Conservation (phyloP, 305 asterid genomes). For the Solanum aculeatissimum region DNA sequence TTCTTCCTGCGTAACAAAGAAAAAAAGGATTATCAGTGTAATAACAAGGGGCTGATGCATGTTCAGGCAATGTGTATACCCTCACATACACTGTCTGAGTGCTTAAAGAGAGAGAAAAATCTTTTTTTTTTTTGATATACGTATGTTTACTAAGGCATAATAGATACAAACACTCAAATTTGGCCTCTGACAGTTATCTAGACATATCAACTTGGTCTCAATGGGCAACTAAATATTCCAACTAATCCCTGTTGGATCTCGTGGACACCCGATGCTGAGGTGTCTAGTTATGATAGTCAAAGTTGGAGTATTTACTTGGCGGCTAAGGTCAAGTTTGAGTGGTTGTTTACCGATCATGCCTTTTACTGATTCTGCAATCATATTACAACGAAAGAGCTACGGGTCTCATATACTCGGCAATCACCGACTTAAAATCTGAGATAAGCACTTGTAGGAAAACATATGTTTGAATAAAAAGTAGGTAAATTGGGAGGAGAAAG, state of each 20-base stretch:
- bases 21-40: neutral
- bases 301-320: too few relatives aligned
- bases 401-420: neutral
- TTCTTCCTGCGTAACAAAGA: slow-evolving; percentile 50
- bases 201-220: too few relatives aligned
- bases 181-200: too few relatives aligned
- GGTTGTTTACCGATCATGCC: too few relatives aligned
- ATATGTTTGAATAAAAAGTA: neutral
- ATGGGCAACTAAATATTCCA: too few relatives aligned
- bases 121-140: neutral
- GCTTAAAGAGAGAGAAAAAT: neutral
- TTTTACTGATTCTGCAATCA: neutral
- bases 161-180: neutral
- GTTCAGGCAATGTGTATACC: neutral
- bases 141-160: neutral
- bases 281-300: too few relatives aligned
- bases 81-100: neutral
- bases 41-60: neutral
- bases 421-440: neutral
- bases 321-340: too few relatives aligned
- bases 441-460: neutral
- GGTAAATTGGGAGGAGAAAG: neutral
- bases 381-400: neutral
- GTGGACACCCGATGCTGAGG: too few relatives aligned
- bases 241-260: too few relatives aligned